These are phyloP conservation scores for Nicotiana sylvestris DNA, from an alignment of 257 asterid genomes.

Conservation along the genomic window DNA sequence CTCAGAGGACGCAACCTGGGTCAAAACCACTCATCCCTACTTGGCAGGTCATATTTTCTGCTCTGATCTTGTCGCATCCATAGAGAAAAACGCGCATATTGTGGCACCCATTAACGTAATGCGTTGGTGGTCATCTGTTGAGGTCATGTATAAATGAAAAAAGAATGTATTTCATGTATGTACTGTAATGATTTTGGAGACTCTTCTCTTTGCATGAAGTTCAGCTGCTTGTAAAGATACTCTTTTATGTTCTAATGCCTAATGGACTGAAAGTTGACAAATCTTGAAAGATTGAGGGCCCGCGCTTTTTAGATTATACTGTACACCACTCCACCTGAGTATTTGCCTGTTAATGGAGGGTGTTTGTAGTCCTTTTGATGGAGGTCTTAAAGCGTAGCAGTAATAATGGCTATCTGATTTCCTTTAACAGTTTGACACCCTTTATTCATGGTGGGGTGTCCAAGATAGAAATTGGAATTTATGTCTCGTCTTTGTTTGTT, in stretches of 20 bases:
- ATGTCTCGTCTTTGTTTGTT: neutral
- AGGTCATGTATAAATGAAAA: neutral
- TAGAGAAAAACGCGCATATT: neutral
- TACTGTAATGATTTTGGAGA: neutral
- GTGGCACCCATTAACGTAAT: neutral
- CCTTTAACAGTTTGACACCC: neutral
- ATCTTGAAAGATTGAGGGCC: neutral
- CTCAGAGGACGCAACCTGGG: constrained; percentile 85
- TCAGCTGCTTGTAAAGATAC: neutral
- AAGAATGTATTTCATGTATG: neutral
- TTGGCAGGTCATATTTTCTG: constrained; percentile 61
- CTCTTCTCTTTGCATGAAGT: neutral
- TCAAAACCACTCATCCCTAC: constrained; percentile 64
- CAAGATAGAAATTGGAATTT: neutral
- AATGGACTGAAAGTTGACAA: neutral
- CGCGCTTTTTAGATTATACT: neutral
- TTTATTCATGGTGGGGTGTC: neutral
- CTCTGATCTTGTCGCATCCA: constrained; percentile 23
- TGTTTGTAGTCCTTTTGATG: neutral
- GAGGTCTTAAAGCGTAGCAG: neutral
- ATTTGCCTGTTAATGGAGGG: neutral
- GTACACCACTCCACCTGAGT: neutral
- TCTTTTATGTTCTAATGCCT: neutral
- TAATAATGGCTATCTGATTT: neutral
- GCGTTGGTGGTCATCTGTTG: neutral